Evolutionary conservation across 768 basidiomycete genomes (phyloP).

Genomic region (Boletus coccyginus): DNA sequence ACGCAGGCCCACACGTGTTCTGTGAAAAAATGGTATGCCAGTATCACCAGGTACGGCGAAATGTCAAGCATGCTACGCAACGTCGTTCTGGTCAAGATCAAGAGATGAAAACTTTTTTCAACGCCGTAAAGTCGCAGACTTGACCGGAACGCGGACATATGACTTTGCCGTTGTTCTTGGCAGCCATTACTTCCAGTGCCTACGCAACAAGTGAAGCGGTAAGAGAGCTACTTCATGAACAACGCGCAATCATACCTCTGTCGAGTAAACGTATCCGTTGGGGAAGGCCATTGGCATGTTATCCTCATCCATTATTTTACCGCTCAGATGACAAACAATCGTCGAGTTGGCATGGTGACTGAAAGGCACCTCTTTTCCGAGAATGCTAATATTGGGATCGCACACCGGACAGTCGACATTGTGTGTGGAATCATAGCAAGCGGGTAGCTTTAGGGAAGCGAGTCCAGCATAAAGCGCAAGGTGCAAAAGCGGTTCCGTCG

Average conservation of each 20-base stretch:
- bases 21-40: background rate
- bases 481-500: slow-evolving; percentile 82
- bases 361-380: slow-evolving; percentile 84
- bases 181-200: slow-evolving; percentile 87
- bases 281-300: slow-evolving; percentile 92
- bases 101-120: slow-evolving; percentile 91
- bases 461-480: slow-evolving; percentile 91
- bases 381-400: slow-evolving; percentile 66
- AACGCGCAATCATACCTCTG: slow-evolving; percentile 48
- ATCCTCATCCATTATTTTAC: slow-evolving; percentile 93
- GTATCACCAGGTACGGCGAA: background rate
- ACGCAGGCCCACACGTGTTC: slow-evolving; percentile 14
- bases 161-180: slow-evolving; percentile 74
- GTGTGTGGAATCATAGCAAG: slow-evolving; percentile 68
- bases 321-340: slow-evolving; percentile 88
- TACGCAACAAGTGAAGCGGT: slow-evolving; percentile 30
- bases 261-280: slow-evolving; percentile 90
- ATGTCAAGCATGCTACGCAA: background rate
- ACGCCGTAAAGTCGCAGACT: slow-evolving; percentile 57
- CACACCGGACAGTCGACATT: slow-evolving; percentile 94
- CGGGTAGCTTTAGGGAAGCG: slow-evolving; percentile 83
- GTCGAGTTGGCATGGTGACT: slow-evolving; percentile 96
- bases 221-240: slow-evolving; percentile 2
- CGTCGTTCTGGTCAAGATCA: slow-evolving; percentile 33
- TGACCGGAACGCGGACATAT: slow-evolving; percentile 76